Base-by-base conservation (phyloP, 1,139 yeast species). In the Pichia sp. region DNA sequence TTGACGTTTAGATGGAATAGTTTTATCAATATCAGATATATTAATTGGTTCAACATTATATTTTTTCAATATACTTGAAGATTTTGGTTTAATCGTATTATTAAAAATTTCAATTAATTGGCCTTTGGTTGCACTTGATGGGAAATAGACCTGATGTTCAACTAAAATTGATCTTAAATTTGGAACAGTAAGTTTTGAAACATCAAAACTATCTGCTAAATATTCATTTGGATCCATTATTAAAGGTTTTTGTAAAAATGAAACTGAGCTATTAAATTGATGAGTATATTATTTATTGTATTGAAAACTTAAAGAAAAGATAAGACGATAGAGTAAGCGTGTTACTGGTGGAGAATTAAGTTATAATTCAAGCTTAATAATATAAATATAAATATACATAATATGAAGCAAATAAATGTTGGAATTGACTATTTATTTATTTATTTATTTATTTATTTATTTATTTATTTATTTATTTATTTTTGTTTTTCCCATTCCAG, bases 61-160 rank as follows among this genome's bases (percentile, higher is more conserved):
- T 43, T 60, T 58, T 11, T 52, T 54, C 40, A 72, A 58, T 34
- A 74, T 57, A 35, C 57, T 51, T 0, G 58, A 55, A 2, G 76
- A 65, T 11, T 66, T 62, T 0, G 77, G 71, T 11, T 61, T 58
- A 38, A 85, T 67, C n/a, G 76, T 60, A 3, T 65, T 59, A 20
- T 70, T 64, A 59, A 80, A 85, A 6, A 82, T 58, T 20, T 66
- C 67, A 8, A 86, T 63, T 47, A 85, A 67, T 9, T 74, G 77
- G 4, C 74, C 63, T 61, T 87, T 87, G 57, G 79, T 82, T 9
- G 86, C 79, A 42, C 75, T 71, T 4, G 84, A 69, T 0, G 82
- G 73, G 57, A 70, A 80, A 8, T 64, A 63, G 24, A 87, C 69
- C 12, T 72, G 68, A 59, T 85, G 74, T 44, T 74, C 77, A 30